These are phyloP conservation scores for Ilyonectria destructans DNA, from an alignment of 2,329 filamentous ascomycete genomes.

Conservation along the genomic window DNA sequence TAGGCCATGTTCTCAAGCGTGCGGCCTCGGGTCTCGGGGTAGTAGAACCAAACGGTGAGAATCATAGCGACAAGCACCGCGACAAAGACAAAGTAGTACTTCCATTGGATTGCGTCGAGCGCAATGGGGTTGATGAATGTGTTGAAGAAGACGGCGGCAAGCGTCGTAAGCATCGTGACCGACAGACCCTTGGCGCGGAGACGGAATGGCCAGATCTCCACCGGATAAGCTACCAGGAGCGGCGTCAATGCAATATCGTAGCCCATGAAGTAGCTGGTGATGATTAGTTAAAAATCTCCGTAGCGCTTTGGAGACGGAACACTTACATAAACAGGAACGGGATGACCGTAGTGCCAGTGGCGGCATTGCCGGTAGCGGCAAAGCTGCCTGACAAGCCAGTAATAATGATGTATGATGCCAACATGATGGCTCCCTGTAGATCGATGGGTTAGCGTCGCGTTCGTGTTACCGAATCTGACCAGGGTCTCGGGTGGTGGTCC, in stretches of 20 bases:
- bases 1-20: constrained; percentile 44
- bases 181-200: constrained; percentile 44
- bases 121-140: constrained; percentile 45
- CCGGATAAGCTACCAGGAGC: constrained; percentile 55
- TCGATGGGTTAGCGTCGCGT: neutral
- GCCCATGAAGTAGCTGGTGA: constrained; percentile 49
- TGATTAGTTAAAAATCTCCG: neutral
- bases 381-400: constrained; percentile 26
- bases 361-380: constrained; percentile 5
- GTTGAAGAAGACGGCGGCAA: constrained; percentile 39
- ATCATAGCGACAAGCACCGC: constrained; percentile 26
- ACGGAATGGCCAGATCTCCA: constrained; percentile 44
- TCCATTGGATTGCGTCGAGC: constrained; percentile 39
- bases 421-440: constrained; percentile 21
- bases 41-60: constrained; percentile 28
- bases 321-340: constrained; percentile 17
- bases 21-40: constrained; percentile 33
- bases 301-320: constrained; percentile 36
- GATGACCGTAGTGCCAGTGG: constrained; percentile 19
- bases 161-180: constrained; percentile 37
- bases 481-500: neutral
- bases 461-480: neutral
- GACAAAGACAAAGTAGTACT: constrained; percentile 40
- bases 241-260: constrained; percentile 71
- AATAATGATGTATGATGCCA: constrained; percentile 27